Conservation (phyloP, 2,329 filamentous ascomycete species). For the Aspergillus pseudonomiae region DNA sequence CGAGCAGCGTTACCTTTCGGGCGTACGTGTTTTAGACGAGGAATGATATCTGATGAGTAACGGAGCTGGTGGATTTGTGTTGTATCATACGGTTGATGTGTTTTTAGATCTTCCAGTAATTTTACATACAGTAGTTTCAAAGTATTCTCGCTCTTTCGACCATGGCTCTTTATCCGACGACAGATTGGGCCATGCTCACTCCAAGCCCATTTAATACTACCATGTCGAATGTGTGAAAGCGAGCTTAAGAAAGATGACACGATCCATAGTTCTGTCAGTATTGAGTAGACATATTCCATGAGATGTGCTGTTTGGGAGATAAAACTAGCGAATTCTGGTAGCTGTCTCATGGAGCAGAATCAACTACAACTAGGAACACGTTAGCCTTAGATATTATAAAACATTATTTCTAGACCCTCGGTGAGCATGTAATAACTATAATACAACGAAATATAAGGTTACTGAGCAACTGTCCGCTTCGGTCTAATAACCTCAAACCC, state of each 20-base stretch:
- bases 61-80: neutral
- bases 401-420: neutral
- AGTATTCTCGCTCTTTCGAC: too few species aligned
- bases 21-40: neutral
- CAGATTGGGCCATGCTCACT: too few species aligned
- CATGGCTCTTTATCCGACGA: too few species aligned
- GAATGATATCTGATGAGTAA: neutral
- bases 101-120: neutral
- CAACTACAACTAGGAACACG: neutral
- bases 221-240: too few species aligned
- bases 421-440: neutral
- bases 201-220: too few species aligned
- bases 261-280: too few species aligned
- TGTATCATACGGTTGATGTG: neutral
- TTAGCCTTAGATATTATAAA: neutral
- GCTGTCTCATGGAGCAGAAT: too few species aligned
- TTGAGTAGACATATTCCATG: too few species aligned
- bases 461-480: neutral
- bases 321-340: too few species aligned
- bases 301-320: too few species aligned
- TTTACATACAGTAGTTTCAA: neutral
- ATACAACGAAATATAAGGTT: conserved; percentile 3
- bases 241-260: too few species aligned
- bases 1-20: neutral
- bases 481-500: conserved; percentile 12